A percentile compares a stretch with the other conserved stretches of the same genome.
These are phyloP conservation scores for Corynascus novoguineensis DNA, from an alignment of 495 filamentous ascomycete genomes.

Conservation along the genomic window DNA sequence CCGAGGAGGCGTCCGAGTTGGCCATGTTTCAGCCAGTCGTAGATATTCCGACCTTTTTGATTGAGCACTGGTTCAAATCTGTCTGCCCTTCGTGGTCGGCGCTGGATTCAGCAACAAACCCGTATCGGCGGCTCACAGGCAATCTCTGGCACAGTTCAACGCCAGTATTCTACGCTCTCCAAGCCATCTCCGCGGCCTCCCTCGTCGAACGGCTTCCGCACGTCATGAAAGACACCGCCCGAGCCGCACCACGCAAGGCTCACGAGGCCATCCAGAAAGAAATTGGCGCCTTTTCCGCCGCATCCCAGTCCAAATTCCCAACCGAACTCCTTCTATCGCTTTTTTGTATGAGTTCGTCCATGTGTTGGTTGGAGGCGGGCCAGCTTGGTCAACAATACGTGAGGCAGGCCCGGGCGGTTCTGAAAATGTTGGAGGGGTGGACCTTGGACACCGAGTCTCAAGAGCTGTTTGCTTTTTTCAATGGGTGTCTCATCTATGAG, in stretches of 20 bases:
- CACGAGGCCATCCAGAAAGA: slow-evolving; percentile 27
- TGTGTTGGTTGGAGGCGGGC: slow-evolving; percentile 33
- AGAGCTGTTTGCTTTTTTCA: slow-evolving; percentile 30
- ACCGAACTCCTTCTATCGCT: slow-evolving; percentile 28
- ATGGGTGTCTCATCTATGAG: slow-evolving; percentile 34
- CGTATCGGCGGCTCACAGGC: slow-evolving; percentile 28
- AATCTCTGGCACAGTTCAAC: slow-evolving; percentile 24
- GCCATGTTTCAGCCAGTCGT: slow-evolving; percentile 26
- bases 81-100: slow-evolving; percentile 34
- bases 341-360: slow-evolving; percentile 36
- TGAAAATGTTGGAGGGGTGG: slow-evolving; percentile 21
- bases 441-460: slow-evolving; percentile 16
- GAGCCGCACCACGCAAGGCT: slow-evolving; percentile 22
- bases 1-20: slow-evolving; percentile 1
- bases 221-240: slow-evolving; percentile 30
- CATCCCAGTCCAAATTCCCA: slow-evolving; percentile 18
- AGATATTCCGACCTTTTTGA: slow-evolving; percentile 30
- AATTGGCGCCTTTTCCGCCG: slow-evolving; percentile 21
- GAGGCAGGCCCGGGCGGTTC: slow-evolving; percentile 24
- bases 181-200: slow-evolving; percentile 31
- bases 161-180: slow-evolving; percentile 27
- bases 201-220: slow-evolving; percentile 30
- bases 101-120: slow-evolving; percentile 27
- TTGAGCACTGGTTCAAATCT: slow-evolving; percentile 37
- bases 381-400: slow-evolving; percentile 29